phyloP scores from a whole-genome alignment of 139 green algal genomes.

The Micromonas commoda region DNA sequence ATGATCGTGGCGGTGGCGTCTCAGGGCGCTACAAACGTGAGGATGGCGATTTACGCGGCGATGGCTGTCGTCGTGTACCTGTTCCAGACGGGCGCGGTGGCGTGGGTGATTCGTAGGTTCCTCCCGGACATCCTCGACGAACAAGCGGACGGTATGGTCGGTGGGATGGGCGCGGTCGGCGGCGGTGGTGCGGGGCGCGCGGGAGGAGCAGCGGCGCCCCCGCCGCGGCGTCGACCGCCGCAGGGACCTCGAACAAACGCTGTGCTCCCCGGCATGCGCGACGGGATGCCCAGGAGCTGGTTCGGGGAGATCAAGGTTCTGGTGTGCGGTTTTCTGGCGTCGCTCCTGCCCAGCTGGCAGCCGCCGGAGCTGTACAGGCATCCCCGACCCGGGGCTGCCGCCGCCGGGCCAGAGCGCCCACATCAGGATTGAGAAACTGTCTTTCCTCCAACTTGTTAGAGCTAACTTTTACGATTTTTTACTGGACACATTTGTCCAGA shows the following conservation, averaged over 20 bases:
- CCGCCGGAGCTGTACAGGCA: slow-evolving; percentile 3
- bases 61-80: slow-evolving; percentile 17
- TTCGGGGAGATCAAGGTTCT: slow-evolving; percentile 23
- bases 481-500: too few species aligned
- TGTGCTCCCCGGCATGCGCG: background rate
- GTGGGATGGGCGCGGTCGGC: background rate
- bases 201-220: background rate
- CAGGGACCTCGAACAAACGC: background rate
- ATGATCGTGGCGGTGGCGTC: slow-evolving; percentile 1
- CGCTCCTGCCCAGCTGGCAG: background rate
- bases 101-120: background rate
- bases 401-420: too few species aligned
- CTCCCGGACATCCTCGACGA: background rate
- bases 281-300: slow-evolving; percentile 1
- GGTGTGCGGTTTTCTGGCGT: slow-evolving; percentile 4
- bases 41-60: slow-evolving; percentile 4
- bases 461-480: too few species aligned
- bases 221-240: background rate
- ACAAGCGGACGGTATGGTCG: background rate
- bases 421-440: too few species aligned
- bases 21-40: background rate
- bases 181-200: background rate
- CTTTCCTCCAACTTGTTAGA: too few species aligned
- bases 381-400: too few species aligned
- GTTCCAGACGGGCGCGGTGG: slow-evolving; percentile 14